Evolutionary conservation across 2,329 filamentous ascomycete genomes (phyloP), one percentile per base, ranked within the genome.

Genomic region (Penicillium sp.): DNA sequence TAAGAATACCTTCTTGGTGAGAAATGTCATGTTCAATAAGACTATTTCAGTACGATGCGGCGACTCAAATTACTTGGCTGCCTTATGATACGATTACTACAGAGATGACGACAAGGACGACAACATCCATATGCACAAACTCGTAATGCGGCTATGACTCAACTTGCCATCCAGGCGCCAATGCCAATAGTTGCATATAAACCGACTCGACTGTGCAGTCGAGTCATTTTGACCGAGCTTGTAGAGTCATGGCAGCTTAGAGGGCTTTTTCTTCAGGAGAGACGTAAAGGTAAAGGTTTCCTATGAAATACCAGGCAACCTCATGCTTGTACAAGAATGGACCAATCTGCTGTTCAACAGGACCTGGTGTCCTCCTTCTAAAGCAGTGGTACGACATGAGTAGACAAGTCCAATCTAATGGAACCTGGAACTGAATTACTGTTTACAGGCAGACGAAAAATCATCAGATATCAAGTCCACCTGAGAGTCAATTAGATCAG

Each of bases 31-130:
- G 45, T 54, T 6, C 37, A 61, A 61, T n/a, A 13, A 19, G 51
- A 54, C 59, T 19, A 33, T 22, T 4, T n/a, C 13, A 8, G 22
- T 53, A 35, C 59, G 49, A 61, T 28, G 35, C 58, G 49, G 59
- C 25, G n/a, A 54, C n/a, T 13, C 48, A 35, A n/a, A 43, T 19
- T 37, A 14, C n/a, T 28, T 19, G 38, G 37, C 40, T 22, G 35
- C 49, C 42, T 49, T 46, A 53, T 57, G 40, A 48, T 57, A 57
- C 58, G n/a, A 48, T 53, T 10, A 55, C 57, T 16, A 13, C 38
- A 26, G n/a, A 26, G 5, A 26, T 4, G 5, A 49, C 42, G 26
- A 2, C 8, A 10, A 46, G 16, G 13, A 6, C 10, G 43, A n/a
- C 0, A 28, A 6, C 25, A 28, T 28, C 43, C 6, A 46, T 16